Evolutionary conservation across 768 basidiomycete genomes (phyloP).

Genomic region (Hortiboletus flavorubellus): DNA sequence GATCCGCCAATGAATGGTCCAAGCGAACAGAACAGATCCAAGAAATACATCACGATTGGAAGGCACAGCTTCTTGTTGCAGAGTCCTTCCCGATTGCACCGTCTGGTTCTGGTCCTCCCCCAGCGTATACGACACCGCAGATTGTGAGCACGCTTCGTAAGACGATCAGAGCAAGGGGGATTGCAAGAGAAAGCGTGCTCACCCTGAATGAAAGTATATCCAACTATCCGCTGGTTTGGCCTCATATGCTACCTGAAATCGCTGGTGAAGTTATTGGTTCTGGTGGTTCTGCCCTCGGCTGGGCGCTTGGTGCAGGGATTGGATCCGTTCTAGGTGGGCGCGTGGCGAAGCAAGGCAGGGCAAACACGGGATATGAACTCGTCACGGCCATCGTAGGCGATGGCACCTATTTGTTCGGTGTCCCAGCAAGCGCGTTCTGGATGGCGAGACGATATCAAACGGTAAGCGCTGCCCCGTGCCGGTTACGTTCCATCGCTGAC

Average conservation of each 20-base stretch:
- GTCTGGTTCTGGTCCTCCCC: conserved; percentile 14
- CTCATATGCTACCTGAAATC: conserved; percentile 50
- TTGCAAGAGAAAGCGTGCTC: conserved; percentile 41
- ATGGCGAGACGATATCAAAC: conserved; percentile 68
- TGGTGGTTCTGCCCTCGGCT: conserved; percentile 67
- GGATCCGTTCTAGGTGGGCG: conserved; percentile 51
- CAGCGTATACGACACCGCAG: conserved; percentile 40
- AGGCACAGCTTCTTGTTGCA: conserved; percentile 24
- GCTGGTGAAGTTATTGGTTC: conserved; percentile 52
- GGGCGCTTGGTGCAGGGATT: conserved; percentile 62
- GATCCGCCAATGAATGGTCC: conserved; percentile 7
- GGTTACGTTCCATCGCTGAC: background rate
- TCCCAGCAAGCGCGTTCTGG: conserved; percentile 68
- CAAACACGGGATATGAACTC: conserved; percentile 43
- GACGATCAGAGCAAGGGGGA: conserved; percentile 30
- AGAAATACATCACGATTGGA: conserved; percentile 27
- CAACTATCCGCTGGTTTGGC: conserved; percentile 53
- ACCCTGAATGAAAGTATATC: conserved; percentile 64
- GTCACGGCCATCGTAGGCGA: conserved; percentile 63
- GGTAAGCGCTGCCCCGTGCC: conserved; percentile 33
- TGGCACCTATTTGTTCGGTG: conserved; percentile 64
- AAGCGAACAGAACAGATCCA: conserved; percentile 17
- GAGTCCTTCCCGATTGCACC: conserved; percentile 29
- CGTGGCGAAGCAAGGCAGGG: conserved; percentile 18
- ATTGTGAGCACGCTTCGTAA: conserved; percentile 48